Conservation (phyloP, 2,329 filamentous ascomycete species). For the Albophoma yamanashiensis region DNA sequence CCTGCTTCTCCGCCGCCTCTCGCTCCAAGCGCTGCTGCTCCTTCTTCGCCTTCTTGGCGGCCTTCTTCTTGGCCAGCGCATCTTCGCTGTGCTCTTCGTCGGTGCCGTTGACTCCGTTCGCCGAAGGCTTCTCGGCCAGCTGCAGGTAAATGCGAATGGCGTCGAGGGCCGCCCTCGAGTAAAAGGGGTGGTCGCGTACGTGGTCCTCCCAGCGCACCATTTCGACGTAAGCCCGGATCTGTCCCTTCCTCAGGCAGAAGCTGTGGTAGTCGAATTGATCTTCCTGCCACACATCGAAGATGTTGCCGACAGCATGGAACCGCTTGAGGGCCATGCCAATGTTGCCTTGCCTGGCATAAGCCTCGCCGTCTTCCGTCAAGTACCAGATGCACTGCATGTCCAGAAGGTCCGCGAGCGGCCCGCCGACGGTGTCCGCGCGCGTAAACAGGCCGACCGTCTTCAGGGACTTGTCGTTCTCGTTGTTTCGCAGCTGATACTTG, state of each 20-base stretch:
- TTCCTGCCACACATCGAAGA: conserved; percentile 96
- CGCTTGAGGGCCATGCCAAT: conserved; percentile 82
- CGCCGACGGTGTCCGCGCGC: conserved; percentile 76
- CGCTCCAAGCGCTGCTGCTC: conserved; percentile 56
- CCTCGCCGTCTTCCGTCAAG: conserved; percentile 87
- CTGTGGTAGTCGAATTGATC: conserved; percentile 99
- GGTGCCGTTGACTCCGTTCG: conserved; percentile 51
- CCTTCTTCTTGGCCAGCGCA: conserved; percentile 69
- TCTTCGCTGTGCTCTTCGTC: conserved; percentile 42
- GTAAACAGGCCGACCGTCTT: conserved; percentile 92
- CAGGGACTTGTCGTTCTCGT: conserved; percentile 77
- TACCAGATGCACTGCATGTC: conserved; percentile 99
- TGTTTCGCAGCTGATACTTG: conserved; percentile 90
- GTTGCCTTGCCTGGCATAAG: conserved; percentile 73
- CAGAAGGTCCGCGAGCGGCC: conserved; percentile 79
- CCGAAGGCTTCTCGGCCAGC: conserved; percentile 64
- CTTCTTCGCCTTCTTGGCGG: conserved; percentile 80
- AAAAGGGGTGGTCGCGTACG: conserved; percentile 87
- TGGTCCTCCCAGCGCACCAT: conserved; percentile 96
- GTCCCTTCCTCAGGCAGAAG: conserved; percentile 93
- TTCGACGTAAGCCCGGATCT: conserved; percentile 87
- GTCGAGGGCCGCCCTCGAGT: conserved; percentile 69
- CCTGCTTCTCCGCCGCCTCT: conserved; percentile 66
- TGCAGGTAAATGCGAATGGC: conserved; percentile 73
- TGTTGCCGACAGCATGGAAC: conserved; percentile 77